Evolutionary conservation across 2,329 filamentous ascomycete species (phyloP), one percentile per base, ranked within the genome.

Genomic region (Truncatella angustata): DNA sequence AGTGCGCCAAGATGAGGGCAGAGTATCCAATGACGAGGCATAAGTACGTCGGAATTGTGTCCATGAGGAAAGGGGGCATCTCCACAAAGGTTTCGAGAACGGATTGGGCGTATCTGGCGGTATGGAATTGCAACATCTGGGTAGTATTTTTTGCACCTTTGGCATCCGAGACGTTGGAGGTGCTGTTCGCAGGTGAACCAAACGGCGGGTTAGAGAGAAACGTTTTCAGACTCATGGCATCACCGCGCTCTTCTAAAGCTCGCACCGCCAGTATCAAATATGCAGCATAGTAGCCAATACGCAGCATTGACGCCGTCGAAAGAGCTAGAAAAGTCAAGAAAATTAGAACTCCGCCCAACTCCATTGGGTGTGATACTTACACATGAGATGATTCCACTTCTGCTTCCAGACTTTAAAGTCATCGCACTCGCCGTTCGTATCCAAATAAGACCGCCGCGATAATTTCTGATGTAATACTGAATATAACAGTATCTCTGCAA

Each of bases 401-500:
- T 66, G 61, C 50, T 67, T 67, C 67, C 67, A 70, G 1, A 57
- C 52, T 39, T 62, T 52, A 45, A 70, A 67, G 24, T 69, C 66
- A 37, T 65, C 64, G 32, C 66, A 69, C 49, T 64, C 66, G 14
- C 63, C 60, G 16, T 62, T 62, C 26, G 63, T 59, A 28, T 63
- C 61, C 1, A 67, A 60, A 39, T 64, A 66, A 4, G 65, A 57
- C 45, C 65, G 58, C 28, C 65, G 56, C 21, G 62, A 54, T 9
- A 72, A 52, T 50, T 71, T 70, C 28, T 70, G 60, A 37, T 71
- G 70, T 1, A 73, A 56, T 2, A 60, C 58, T 5, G 68, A 65
- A 46, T 71, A 73, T 1, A 73, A 56, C 44, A 65, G 60, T 18
- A 72, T 70, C 48, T 73, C 70, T 2, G 71, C 70, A 7, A 70